Base-by-base conservation (phyloP, 768 basidiomycete species). In the Trametes cubensis region DNA sequence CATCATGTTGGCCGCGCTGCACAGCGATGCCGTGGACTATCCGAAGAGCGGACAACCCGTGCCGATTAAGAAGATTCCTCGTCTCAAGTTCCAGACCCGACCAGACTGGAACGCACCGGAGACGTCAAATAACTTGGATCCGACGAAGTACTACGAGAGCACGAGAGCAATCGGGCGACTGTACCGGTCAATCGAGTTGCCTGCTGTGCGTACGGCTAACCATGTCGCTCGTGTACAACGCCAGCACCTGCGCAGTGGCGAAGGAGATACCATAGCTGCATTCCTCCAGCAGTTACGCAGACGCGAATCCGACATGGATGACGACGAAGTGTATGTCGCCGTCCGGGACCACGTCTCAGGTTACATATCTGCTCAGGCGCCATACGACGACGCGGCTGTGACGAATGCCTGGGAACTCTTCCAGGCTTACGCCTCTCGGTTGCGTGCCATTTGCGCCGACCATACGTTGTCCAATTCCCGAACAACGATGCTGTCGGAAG, bases 51-150 rank as follows among this genome's bases (percentile, higher is more conserved):
- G 77, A 15, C 63, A 64, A 10, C 72, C 77, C 0, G 78, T 79
- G 11, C 60, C 70, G 1, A 10, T 71, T 6, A 13, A 57, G 2
- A 38, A 45, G 0, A 79, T 87, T 28, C 84, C 88, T 3, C 80
- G 71, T 66, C 71, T 78, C n/a, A 74, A 75, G 20, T 67, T 66
- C 48, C 56, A 57, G 1, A 26, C 41, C n/a, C 60, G 80, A 64
- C 88, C 87, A 10, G 87, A 89, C 69, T 89, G 87, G 86, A 77
- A 80, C 68, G 86, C 85, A 2, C 86, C 85, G 18, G 87, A 89
- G 72, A 85, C 80, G 0, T 70, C 80, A 18, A 73, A 75, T 15
- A 44, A 54, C 17, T 69, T 67, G n/a, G 45, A 21, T 11, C 4
- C 53, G 0, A 39, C 21, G 4, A 54, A 66, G 1, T 85, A 78